Conservation (phyloP, 108 stramenopile genomes). For the Nitzschia inconspicua region DNA sequence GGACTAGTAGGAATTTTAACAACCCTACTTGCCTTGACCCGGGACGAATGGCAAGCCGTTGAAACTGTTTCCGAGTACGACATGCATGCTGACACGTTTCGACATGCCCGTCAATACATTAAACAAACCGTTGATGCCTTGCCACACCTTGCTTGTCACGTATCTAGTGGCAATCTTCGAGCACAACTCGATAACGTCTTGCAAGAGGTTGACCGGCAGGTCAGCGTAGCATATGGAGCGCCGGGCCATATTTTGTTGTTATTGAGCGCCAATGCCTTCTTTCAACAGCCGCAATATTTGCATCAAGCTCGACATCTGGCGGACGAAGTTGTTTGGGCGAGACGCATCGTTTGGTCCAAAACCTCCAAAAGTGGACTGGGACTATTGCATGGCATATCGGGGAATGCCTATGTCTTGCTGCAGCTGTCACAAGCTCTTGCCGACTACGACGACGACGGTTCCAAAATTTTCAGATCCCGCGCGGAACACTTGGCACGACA, state of each 20-base stretch:
- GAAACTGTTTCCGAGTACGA: neutral
- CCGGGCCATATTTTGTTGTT: neutral
- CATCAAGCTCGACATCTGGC: neutral
- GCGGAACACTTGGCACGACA: too few relatives aligned
- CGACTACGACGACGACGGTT: too few relatives aligned
- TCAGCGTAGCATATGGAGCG: neutral
- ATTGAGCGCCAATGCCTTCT: slow-evolving; percentile 1
- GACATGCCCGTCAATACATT: neutral
- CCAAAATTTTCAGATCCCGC: too few relatives aligned
- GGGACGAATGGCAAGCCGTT: neutral
- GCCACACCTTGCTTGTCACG: neutral
- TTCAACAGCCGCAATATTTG: neutral
- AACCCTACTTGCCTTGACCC: neutral
- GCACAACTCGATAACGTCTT: neutral
- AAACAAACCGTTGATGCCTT: neutral
- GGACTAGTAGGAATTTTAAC: neutral
- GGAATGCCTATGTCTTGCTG: slow-evolving; percentile 4
- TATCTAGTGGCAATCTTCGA: neutral
- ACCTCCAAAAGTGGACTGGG: neutral
- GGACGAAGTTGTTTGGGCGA: neutral
- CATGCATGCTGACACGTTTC: too few relatives aligned
- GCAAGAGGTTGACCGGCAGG: neutral
- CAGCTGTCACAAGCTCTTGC: neutral
- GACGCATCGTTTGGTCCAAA: too few relatives aligned
- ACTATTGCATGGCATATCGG: neutral